Conservation (phyloP, 2,329 filamentous ascomycete genomes). For the Plectosphaerella plurivora region DNA sequence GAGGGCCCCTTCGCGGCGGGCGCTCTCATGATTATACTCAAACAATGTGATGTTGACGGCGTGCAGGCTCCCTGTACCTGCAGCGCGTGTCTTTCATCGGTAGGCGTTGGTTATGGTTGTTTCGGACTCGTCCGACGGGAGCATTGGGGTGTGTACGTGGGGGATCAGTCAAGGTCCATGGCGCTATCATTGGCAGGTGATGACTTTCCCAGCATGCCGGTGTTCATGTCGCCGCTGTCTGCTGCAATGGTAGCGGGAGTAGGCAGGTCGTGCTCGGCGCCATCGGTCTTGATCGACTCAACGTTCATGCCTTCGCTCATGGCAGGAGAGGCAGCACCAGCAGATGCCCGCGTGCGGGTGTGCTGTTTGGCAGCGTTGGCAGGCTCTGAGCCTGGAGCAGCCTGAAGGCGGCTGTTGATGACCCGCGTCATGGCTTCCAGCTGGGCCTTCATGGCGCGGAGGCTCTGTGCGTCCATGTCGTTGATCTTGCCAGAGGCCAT, state of each 20-base stretch:
- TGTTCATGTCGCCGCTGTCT: conserved; percentile 21
- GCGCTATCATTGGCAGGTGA: conserved; percentile 27
- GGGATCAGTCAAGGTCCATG: conserved; percentile 33
- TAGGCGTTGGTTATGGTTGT: neutral
- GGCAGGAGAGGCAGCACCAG: neutral
- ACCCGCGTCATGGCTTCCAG: conserved; percentile 38
- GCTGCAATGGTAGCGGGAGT: conserved; percentile 13
- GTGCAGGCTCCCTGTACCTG: neutral
- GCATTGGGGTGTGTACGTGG: neutral
- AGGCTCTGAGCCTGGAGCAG: conserved; percentile 12
- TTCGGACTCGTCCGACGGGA: too few species aligned
- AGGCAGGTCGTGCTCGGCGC: conserved; percentile 9
- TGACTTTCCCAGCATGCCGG: conserved; percentile 12
- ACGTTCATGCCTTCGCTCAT: neutral
- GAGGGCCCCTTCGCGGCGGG: neutral
- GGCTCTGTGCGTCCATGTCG: conserved; percentile 35
- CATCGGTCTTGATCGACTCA: conserved; percentile 7
- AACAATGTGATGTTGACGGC: neutral
- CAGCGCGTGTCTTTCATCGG: too few species aligned
- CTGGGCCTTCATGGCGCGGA: conserved; percentile 44
- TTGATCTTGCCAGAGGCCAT: conserved; percentile 34
- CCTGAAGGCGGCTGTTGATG: conserved; percentile 32
- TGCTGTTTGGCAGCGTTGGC: neutral
- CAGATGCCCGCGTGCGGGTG: neutral
- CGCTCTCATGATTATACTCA: neutral